Base-by-base conservation (phyloP, 495 filamentous ascomycete species). In the Trichocladium antarcticum region DNA sequence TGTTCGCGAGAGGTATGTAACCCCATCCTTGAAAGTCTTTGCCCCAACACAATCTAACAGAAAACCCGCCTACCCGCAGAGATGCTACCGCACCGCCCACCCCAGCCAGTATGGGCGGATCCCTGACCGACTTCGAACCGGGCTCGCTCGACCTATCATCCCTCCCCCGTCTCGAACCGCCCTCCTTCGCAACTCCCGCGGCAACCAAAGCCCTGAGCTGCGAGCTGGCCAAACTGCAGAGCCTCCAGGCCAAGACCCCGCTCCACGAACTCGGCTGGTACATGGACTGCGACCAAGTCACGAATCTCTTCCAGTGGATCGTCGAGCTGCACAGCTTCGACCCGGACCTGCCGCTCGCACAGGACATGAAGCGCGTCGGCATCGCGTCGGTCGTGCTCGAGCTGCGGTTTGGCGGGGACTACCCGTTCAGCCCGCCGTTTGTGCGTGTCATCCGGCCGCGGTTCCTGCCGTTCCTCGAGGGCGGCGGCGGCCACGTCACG, bases 231-330 rank as follows among this genome's bases (percentile, higher is more conserved):
- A 65, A 63, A 12, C 67, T 85, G 1, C 59, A 87, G 4, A 74
- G 6, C 0, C 2, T 78, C n/a, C 89, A 95, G 56, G 49, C 77
- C 10, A 67, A 57, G 28, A 76, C 75, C 8, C 75, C 80, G 1
- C 66, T 81, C 6, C 74, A 84, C 51, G 76, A 87, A 51, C 74
- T 95, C 0, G 89, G 89, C 14, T 96, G 89, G 86, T 89, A 87
- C 60, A 78, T 95, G 49, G 73, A 92, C 55, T 64, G 69, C 20
- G 67, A 69, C 10, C 48, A 58, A 6, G 44, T 75, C 22, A 59
- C 51, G 21, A 95, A 89, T 58, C 68, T 90, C 34, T 96, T 89
- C 60, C 89, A 95, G 62, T 95, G 89, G 88, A 89, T 95, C 53
- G 81, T 95, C 2, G 85, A 95, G 61, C 66, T 96, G 0, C 89